phyloP scores from a whole-genome alignment of 768 basidiomycete species.

The Dentipellis fragilis region DNA sequence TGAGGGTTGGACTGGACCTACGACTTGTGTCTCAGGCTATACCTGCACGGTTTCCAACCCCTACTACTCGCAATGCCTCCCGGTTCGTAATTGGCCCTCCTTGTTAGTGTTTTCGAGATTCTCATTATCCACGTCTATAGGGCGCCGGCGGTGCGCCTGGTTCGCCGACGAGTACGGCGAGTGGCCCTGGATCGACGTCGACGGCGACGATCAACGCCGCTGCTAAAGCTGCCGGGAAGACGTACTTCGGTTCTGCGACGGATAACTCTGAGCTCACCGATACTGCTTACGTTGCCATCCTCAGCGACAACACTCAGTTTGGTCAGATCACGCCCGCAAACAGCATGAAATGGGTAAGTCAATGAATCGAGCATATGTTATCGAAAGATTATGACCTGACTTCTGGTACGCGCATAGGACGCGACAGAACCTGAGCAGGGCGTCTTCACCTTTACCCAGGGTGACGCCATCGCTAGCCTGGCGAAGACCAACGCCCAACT shows the following conservation, averaged over 20 bases:
- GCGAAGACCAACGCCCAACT: constrained; percentile 38
- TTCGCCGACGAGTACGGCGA: neutral
- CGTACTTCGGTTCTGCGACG: constrained; percentile 40
- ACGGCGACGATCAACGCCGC: constrained; percentile 23
- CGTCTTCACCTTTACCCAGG: constrained; percentile 34
- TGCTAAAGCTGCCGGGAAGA: constrained; percentile 30
- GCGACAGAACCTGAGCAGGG: constrained; percentile 41
- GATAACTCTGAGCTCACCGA: constrained; percentile 37
- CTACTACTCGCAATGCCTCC: neutral
- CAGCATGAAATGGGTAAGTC: constrained; percentile 34
- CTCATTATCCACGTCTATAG: neutral
- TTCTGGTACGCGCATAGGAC: constrained; percentile 24
- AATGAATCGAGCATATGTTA: too few relatives aligned
- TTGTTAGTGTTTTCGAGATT: neutral
- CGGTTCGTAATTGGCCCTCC: neutral
- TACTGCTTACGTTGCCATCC: constrained; percentile 25
- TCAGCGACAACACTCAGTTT: constrained; percentile 27
- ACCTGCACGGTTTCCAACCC: neutral
- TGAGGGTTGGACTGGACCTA: constrained; percentile 26
- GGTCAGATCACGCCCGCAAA: constrained; percentile 36
- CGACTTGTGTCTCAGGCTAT: constrained; percentile 28
- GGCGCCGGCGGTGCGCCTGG: neutral
- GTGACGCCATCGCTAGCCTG: constrained; percentile 34
- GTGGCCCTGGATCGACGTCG: constrained; percentile 5
- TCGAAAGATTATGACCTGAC: neutral